These are phyloP conservation scores for Podaxis sp. DNA, from an alignment of 768 basidiomycete genomes.

Conservation along the genomic window DNA sequence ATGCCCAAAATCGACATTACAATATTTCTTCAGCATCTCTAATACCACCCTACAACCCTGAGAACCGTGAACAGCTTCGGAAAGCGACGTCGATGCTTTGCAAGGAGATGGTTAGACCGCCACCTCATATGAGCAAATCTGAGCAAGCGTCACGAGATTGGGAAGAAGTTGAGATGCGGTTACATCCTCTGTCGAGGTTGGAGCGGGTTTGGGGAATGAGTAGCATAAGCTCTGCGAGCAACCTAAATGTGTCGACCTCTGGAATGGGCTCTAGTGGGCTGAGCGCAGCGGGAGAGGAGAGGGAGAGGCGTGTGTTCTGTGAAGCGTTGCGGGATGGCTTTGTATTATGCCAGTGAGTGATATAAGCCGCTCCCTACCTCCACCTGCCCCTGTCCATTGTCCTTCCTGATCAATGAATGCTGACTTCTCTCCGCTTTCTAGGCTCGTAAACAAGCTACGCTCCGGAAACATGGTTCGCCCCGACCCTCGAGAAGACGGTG, in stretches of 20 bases:
- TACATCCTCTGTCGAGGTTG: constrained; percentile 58
- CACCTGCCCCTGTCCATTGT: constrained; percentile 1
- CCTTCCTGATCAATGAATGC: background rate
- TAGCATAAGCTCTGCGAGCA: constrained; percentile 37
- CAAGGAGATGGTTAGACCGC: constrained; percentile 63
- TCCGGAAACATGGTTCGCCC: constrained; percentile 59
- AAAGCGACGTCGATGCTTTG: constrained; percentile 63
- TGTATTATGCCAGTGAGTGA: constrained; percentile 85
- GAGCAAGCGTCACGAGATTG: constrained; percentile 56
- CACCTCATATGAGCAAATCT: constrained; percentile 51
- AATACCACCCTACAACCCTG: constrained; percentile 46
- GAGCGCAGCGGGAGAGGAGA: constrained; percentile 64
- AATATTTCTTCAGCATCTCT: constrained; percentile 61
- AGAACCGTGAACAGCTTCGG: constrained; percentile 69
- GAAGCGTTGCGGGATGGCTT: constrained; percentile 83
- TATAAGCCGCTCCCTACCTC: constrained; percentile 12
- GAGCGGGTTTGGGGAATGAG: constrained; percentile 80
- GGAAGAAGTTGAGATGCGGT: constrained; percentile 73
- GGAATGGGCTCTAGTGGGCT: constrained; percentile 30
- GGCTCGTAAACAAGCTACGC: constrained; percentile 78
- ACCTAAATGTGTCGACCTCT: constrained; percentile 23
- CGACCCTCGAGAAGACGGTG: constrained; percentile 66
- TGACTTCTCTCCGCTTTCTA: constrained; percentile 28
- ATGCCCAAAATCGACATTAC: constrained; percentile 53
- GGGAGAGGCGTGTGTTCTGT: constrained; percentile 69